phyloP scores from a whole-genome alignment of 2,329 filamentous ascomycete genomes.

The Xylariaceae sp. region DNA sequence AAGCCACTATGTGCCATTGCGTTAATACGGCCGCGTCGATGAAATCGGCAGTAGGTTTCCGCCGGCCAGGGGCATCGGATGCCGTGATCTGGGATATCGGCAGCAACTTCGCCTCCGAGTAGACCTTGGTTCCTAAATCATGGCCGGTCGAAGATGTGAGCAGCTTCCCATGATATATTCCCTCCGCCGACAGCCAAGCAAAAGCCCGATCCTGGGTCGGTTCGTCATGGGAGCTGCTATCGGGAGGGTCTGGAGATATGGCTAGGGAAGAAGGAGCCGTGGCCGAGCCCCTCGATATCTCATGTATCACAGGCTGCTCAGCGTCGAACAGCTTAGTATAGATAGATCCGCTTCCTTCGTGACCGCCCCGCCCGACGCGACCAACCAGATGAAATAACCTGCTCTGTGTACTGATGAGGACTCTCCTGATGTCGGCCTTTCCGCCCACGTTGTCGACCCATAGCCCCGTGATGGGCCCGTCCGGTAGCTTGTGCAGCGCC shows the following conservation, averaged over 20 bases:
- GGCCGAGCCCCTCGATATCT: conserved; percentile 56
- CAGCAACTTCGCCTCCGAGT: conserved; percentile 73
- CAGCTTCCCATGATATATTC: conserved; percentile 81
- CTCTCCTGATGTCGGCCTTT: conserved; percentile 65
- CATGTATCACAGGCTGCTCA: conserved; percentile 73
- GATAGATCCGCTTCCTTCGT: conserved; percentile 77
- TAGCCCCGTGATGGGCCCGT: conserved; percentile 77
- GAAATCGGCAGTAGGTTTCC: conserved; percentile 61
- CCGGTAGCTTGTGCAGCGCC: conserved; percentile 72
- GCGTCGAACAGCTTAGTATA: conserved; percentile 85
- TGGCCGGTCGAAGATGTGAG: conserved; percentile 54
- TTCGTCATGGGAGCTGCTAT: conserved; percentile 49
- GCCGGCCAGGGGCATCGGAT: conserved; percentile 59
- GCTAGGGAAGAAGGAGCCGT: conserved; percentile 62
- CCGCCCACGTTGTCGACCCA: conserved; percentile 72
- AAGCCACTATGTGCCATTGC: conserved; percentile 84
- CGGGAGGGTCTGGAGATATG: conserved; percentile 68
- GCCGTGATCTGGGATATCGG: conserved; percentile 67
- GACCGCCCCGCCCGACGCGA: conserved; percentile 62
- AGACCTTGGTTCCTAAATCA: conserved; percentile 67
- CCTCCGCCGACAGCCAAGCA: conserved; percentile 85
- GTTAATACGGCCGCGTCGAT: conserved; percentile 79
- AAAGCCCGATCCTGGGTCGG: conserved; percentile 64
- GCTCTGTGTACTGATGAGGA: conserved; percentile 74
- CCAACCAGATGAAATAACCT: conserved; percentile 78